Conservation (phyloP, 495 filamentous ascomycete genomes). For the Hamigera avellanea region DNA sequence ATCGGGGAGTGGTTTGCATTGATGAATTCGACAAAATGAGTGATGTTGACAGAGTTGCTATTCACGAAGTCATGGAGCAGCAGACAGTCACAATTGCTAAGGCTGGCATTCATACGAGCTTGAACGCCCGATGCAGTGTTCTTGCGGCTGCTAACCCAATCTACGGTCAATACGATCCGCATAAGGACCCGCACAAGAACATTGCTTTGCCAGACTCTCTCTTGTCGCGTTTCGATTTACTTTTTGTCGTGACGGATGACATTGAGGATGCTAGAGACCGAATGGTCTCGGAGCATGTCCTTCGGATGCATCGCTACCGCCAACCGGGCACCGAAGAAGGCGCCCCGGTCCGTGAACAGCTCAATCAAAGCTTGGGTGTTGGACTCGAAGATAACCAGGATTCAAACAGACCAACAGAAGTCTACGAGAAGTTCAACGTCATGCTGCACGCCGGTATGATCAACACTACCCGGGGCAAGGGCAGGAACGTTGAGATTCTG, state of each 20-base stretch:
- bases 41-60: slow-evolving; percentile 93
- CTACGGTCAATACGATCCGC: slow-evolving; percentile 95
- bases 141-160: slow-evolving; percentile 96
- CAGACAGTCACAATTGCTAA: slow-evolving; percentile 99
- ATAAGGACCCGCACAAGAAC: slow-evolving; percentile 97
- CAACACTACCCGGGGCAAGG: slow-evolving; percentile 54
- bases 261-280: slow-evolving; percentile 88
- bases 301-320: slow-evolving; percentile 95
- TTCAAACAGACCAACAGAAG: slow-evolving; percentile 63
- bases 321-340: slow-evolving; percentile 92
- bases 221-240: slow-evolving; percentile 95
- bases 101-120: slow-evolving; percentile 93
- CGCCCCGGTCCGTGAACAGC: slow-evolving; percentile 83
- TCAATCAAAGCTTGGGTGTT: slow-evolving; percentile 76
- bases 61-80: slow-evolving; percentile 99
- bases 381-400: slow-evolving; percentile 72
- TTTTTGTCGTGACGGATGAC: slow-evolving; percentile 97
- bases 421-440: slow-evolving; percentile 92
- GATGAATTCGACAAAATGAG: slow-evolving; percentile 99
- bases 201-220: slow-evolving; percentile 96
- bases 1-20: slow-evolving; percentile 96
- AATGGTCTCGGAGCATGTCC: slow-evolving; percentile 88
- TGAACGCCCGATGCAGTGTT: slow-evolving; percentile 95
- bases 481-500: slow-evolving; percentile 77
- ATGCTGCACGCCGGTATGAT: slow-evolving; percentile 93